Percentiles rank a stretch among this genome's conserved stretches.
Conservation (phyloP, 164 flowering plant genomes). For the Euptelea pleiosperma region DNA sequence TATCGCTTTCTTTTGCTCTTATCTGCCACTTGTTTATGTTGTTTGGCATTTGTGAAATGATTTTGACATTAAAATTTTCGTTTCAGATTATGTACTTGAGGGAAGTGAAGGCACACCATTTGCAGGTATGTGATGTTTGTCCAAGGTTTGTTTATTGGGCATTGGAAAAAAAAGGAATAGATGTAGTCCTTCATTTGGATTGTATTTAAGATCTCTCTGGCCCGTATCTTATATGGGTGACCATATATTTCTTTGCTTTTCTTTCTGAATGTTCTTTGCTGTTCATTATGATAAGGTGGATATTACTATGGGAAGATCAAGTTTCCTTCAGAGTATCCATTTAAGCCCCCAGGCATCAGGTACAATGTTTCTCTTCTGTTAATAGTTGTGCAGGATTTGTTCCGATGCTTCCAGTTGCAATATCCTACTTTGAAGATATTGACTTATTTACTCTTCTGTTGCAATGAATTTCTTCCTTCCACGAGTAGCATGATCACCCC, state of each 20-base stretch:
- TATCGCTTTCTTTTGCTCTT: not conserved
- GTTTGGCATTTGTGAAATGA: not conserved
- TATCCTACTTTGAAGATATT: conserved; percentile 5
- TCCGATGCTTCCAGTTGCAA: not conserved
- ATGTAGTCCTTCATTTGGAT: not conserved
- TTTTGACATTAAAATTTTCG: not conserved
- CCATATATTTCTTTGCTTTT: not conserved
- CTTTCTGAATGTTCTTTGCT: not conserved
- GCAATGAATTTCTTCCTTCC: not conserved
- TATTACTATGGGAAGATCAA: conserved; percentile 90
- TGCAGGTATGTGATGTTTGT: conserved; percentile 51
- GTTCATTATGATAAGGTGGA: conserved; percentile 54
- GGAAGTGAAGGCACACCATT: conserved; percentile 97
- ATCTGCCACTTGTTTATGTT: not conserved
- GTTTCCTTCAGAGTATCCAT: conserved; percentile 96
- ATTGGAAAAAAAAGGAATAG: too few relatives aligned
- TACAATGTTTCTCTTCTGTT: conserved; percentile 15
- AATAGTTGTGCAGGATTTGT: not conserved
- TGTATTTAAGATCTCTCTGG: not conserved
- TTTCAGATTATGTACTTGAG: conserved; percentile 89
- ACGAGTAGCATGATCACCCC: conserved; percentile 88
- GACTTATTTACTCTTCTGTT: not conserved
- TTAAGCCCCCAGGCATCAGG: conserved; percentile 94
- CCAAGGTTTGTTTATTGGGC: not conserved
- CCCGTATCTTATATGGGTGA: not conserved